phyloP scores from a whole-genome alignment of 192 early-diverging fungal genomes.

The Podila minutissima region DNA sequence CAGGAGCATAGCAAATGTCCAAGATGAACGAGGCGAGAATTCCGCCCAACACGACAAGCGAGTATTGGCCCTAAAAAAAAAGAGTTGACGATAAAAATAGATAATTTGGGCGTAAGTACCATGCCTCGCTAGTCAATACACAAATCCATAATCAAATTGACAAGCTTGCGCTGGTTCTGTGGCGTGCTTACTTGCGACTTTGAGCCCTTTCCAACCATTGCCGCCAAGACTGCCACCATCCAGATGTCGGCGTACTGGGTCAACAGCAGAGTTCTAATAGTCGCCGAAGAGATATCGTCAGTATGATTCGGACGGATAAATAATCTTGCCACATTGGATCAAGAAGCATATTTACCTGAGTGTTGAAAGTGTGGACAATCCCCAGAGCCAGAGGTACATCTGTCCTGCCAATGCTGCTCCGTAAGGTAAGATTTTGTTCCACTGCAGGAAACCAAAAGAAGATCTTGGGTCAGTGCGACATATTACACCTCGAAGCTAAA shows the following conservation, averaged over 20 bases:
- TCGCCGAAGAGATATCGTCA: neutral
- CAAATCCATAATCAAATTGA: neutral
- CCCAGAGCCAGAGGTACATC: constrained; percentile 52
- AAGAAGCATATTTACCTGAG: constrained; percentile 14
- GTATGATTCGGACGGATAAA: neutral
- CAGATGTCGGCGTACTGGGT: constrained; percentile 56
- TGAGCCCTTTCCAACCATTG: constrained; percentile 35
- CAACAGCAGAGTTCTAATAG: constrained; percentile 47
- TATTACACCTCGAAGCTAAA: neutral
- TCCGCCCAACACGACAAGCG: constrained; percentile 33
- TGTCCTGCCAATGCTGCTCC: constrained; percentile 39
- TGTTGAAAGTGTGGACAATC: constrained; percentile 39
- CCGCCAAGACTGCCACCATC: constrained; percentile 44
- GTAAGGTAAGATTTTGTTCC: constrained; percentile 41
- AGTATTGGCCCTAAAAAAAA: constrained; percentile 18
- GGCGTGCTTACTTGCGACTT: constrained; percentile 25
- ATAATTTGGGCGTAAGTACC: neutral
- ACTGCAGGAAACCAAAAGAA: neutral
- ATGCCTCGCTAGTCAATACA: neutral
- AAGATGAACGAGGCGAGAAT: constrained; percentile 30
- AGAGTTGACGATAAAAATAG: neutral
- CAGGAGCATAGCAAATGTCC: constrained; percentile 24
- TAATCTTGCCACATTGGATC: neutral
- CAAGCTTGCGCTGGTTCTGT: too few relatives aligned
- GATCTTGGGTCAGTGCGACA: too few relatives aligned